Percentiles rank a stretch among this genome's conserved stretches.
phyloP scores from a whole-genome alignment of 192 early-diverging fungal genomes.

The Chytriomyces sp. region DNA sequence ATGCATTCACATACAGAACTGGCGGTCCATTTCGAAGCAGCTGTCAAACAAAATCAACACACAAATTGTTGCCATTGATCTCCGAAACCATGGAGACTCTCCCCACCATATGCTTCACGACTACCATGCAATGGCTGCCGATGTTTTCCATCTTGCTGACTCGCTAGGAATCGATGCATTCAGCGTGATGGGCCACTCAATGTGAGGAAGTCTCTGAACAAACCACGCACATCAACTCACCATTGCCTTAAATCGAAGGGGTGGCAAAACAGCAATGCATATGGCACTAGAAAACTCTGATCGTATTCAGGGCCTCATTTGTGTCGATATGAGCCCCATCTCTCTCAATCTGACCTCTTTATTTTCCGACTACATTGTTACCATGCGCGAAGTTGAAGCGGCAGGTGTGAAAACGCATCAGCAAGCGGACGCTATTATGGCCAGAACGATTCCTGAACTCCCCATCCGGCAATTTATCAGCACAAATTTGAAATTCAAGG shows the following conservation, averaged over 20 bases:
- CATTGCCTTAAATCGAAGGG: constrained; percentile 32
- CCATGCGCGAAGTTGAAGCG: constrained; percentile 44
- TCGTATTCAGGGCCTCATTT: constrained; percentile 43
- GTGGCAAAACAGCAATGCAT: constrained; percentile 55
- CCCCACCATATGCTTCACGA: constrained; percentile 68
- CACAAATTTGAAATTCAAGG: constrained; percentile 82
- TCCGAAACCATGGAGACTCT: constrained; percentile 95
- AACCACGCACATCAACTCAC: background rate
- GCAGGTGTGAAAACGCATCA: constrained; percentile 31
- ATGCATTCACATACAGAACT: constrained; percentile 26
- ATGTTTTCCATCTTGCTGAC: constrained; percentile 73
- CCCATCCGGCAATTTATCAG: constrained; percentile 73
- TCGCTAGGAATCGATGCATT: constrained; percentile 61
- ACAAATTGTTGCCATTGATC: constrained; percentile 76
- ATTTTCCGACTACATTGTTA: constrained; percentile 37
- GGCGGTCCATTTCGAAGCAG: constrained; percentile 72
- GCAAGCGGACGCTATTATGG: constrained; percentile 51
- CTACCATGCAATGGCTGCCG: constrained; percentile 79
- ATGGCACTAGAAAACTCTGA: constrained; percentile 37
- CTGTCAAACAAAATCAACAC: constrained; percentile 67
- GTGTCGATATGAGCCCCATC: constrained; percentile 59
- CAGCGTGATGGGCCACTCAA: constrained; percentile 86
- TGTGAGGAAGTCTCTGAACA: constrained; percentile 50
- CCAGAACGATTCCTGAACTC: constrained; percentile 41
- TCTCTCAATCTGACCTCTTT: constrained; percentile 24